Conservation (phyloP, 2,329 filamentous ascomycete genomes). For the Ophiostoma quercus region DNA sequence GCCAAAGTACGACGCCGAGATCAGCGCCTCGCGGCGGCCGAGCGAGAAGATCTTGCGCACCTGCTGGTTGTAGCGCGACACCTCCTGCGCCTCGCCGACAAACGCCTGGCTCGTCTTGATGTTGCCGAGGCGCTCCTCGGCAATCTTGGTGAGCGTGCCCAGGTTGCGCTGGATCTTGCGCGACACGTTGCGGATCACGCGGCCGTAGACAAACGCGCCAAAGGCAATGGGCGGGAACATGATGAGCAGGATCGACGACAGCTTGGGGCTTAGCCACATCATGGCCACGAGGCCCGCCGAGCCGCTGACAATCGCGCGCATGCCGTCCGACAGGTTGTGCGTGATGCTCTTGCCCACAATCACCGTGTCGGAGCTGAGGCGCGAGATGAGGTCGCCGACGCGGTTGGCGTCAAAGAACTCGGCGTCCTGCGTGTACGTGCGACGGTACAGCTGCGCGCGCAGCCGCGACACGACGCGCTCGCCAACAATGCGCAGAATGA, state of each 20-base stretch:
- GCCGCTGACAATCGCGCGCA: slow-evolving; percentile 84
- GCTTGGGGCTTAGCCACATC: slow-evolving; percentile 88
- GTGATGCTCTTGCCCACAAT: slow-evolving; percentile 98
- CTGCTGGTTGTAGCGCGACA: slow-evolving; percentile 85
- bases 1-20: slow-evolving; percentile 84
- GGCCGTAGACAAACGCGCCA: slow-evolving; percentile 85
- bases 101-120: slow-evolving; percentile 96
- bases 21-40: slow-evolving; percentile 78
- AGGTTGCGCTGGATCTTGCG: slow-evolving; percentile 91
- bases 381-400: slow-evolving; percentile 91
- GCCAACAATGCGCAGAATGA: slow-evolving; percentile 87
- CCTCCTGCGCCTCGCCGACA: slow-evolving; percentile 85
- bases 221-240: slow-evolving; percentile 89
- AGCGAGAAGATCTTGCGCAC: slow-evolving; percentile 87
- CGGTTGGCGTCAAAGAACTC: slow-evolving; percentile 99
- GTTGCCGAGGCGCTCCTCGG: slow-evolving; percentile 94
- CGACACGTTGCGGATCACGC: slow-evolving; percentile 81
- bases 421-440: slow-evolving; percentile 93
- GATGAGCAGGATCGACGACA: slow-evolving; percentile 79
- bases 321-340: slow-evolving; percentile 93
- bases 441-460: slow-evolving; percentile 81
- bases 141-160: slow-evolving; percentile 90
- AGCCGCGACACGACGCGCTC: slow-evolving; percentile 89
- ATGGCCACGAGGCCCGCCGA: slow-evolving; percentile 85
- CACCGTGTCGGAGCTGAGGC: slow-evolving; percentile 91